phyloP scores from a whole-genome alignment of 2,329 filamentous ascomycete genomes.

The Cordyceps cicadae region DNA sequence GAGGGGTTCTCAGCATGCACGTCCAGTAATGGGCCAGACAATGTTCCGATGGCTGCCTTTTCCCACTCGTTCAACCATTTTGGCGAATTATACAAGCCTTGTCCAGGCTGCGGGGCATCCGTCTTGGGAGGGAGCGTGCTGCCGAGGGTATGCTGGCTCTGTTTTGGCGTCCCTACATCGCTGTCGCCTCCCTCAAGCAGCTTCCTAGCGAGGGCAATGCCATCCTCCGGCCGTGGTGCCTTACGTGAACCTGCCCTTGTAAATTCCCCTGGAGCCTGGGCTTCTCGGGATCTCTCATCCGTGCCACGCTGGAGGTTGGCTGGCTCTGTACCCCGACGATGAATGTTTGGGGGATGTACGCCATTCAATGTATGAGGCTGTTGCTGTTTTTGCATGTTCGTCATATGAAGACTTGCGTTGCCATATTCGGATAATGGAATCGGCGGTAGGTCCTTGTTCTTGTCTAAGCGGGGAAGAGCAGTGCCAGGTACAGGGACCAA shows the following conservation, averaged over 20 bases:
- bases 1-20: conserved; percentile 33
- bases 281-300: conserved; percentile 20
- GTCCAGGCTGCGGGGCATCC: conserved; percentile 37
- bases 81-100: conserved; percentile 50
- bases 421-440: neutral
- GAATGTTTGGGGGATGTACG: conserved; percentile 15
- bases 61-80: conserved; percentile 65
- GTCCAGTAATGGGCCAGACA: conserved; percentile 52
- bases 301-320: conserved; percentile 19
- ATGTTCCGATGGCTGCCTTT: conserved; percentile 53
- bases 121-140: conserved; percentile 35
- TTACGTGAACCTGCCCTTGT: conserved; percentile 10
- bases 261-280: neutral
- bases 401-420: neutral
- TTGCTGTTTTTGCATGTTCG: neutral
- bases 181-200: conserved; percentile 24
- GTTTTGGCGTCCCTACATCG: conserved; percentile 20
- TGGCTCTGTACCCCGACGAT: conserved; percentile 25
- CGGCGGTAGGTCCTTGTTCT: conserved; percentile 27
- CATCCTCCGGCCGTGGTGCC: conserved; percentile 14
- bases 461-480: conserved; percentile 15
- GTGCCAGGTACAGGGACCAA: conserved; percentile 7
- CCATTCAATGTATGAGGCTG: neutral
- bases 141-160: conserved; percentile 29
- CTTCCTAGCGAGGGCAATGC: conserved; percentile 13